phyloP scores from a whole-genome alignment of 495 filamentous ascomycete species.

The Letharia columbiana region DNA sequence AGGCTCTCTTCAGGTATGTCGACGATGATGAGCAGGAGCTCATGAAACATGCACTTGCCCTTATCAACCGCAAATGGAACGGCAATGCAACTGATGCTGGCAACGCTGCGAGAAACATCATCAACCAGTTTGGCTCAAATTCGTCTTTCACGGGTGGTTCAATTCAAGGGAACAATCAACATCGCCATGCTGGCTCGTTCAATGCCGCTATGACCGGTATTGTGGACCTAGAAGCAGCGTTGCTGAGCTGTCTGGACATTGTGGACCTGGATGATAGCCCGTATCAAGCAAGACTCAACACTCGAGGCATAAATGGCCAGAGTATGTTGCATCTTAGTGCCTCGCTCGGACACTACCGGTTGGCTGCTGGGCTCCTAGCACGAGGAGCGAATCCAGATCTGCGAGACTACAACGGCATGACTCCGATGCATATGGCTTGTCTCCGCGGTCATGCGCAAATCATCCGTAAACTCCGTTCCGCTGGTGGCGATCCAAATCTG shows the following conservation, averaged over 20 bases:
- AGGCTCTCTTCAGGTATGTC: slow-evolving; percentile 65
- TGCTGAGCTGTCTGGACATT: slow-evolving; percentile 65
- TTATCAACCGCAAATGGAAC: slow-evolving; percentile 50
- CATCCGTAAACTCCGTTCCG: slow-evolving; percentile 61
- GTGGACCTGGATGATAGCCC: slow-evolving; percentile 71
- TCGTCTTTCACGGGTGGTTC: slow-evolving; percentile 25
- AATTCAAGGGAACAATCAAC: slow-evolving; percentile 20
- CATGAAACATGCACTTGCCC: slow-evolving; percentile 49
- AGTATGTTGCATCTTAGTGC: slow-evolving; percentile 77
- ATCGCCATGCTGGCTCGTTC: slow-evolving; percentile 26
- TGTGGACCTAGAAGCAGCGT: slow-evolving; percentile 56
- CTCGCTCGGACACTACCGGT: slow-evolving; percentile 63
- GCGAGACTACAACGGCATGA: slow-evolving; percentile 72
- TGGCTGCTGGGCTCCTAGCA: slow-evolving; percentile 71
- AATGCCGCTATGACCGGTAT: slow-evolving; percentile 34
- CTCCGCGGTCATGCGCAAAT: slow-evolving; percentile 68
- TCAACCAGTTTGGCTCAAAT: slow-evolving; percentile 29
- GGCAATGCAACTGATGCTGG: slow-evolving; percentile 42
- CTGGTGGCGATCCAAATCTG: slow-evolving; percentile 61
- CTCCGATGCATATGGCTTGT: slow-evolving; percentile 77
- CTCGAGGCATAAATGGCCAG: slow-evolving; percentile 57
- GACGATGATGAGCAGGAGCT: slow-evolving; percentile 69
- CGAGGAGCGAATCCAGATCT: slow-evolving; percentile 70
- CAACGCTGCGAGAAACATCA: slow-evolving; percentile 46
- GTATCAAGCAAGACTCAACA: slow-evolving; percentile 54